A percentile compares a stretch with the other conserved stretches of the same genome.
Conservation (phyloP, 352 stramenopile genomes). For the Blastocystis sp. region DNA sequence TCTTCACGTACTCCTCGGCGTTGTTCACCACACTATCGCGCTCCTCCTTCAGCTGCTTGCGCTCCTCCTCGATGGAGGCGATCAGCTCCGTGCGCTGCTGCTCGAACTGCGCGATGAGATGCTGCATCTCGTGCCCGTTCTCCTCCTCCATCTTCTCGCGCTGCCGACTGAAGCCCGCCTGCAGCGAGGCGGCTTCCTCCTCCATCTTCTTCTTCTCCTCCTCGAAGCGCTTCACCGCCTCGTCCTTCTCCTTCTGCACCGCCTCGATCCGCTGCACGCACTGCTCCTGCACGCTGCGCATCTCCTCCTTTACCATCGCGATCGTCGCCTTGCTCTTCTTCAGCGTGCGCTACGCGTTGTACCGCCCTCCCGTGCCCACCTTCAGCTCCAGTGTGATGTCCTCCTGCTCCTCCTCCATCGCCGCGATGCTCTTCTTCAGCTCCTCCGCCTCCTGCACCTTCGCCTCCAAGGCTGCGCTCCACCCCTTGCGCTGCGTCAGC, state of each 20-base stretch:
- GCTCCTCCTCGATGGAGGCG: constrained; percentile 20
- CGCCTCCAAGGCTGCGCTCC: neutral
- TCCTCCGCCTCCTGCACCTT: constrained; percentile 2
- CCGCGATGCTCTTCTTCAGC: constrained; percentile 3
- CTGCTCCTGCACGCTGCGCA: constrained; percentile 34
- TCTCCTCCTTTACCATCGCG: constrained; percentile 6
- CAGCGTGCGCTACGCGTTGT: neutral
- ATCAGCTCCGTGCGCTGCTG: constrained; percentile 27
- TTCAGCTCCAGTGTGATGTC: constrained; percentile 29
- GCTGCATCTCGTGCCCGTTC: constrained; percentile 30
- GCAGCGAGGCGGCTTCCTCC: neutral
- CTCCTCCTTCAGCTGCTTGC: constrained; percentile 20
- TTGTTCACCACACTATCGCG: neutral
- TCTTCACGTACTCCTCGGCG: constrained; percentile 14
- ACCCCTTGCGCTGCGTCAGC: neutral
- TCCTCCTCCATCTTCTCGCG: constrained; percentile 22
- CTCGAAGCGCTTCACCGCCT: neutral
- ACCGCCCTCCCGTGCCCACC: neutral
- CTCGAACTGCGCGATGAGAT: constrained; percentile 48
- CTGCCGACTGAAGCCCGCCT: constrained; percentile 23
- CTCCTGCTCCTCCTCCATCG: constrained; percentile 6
- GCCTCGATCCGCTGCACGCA: constrained; percentile 28
- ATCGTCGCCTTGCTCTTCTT: constrained; percentile 24
- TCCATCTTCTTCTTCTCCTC: constrained; percentile 48
- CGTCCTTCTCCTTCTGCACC: constrained; percentile 38